These are phyloP conservation scores for Colletotrichum sp. DNA, from an alignment of 2,329 filamentous ascomycete genomes.

Conservation along the genomic window DNA sequence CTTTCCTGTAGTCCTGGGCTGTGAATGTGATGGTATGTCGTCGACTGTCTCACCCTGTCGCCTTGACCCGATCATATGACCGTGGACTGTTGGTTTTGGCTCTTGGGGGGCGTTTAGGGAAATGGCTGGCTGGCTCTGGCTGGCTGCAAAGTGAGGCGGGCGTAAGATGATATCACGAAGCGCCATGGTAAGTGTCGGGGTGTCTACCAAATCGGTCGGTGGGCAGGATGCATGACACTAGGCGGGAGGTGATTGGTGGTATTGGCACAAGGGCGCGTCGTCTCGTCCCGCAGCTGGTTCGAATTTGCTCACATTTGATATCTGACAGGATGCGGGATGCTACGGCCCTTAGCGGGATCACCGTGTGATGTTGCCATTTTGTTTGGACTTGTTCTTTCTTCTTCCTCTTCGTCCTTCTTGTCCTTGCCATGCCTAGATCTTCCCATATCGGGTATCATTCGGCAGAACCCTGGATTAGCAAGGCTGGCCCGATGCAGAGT, in stretches of 20 bases:
- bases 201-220: neutral
- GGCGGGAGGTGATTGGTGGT: conserved; percentile 13
- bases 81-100: neutral
- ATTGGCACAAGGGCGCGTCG: neutral
- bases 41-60: conserved; percentile 8
- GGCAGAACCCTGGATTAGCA: neutral
- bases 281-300: neutral
- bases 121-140: neutral
- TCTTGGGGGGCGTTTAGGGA: neutral
- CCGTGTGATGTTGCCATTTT: neutral
- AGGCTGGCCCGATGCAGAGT: neutral
- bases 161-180: conserved; percentile 19
- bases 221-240: conserved; percentile 15
- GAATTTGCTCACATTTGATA: conserved; percentile 4
- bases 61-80: conserved; percentile 2
- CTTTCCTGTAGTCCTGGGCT: neutral
- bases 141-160: conserved; percentile 3
- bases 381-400: neutral
- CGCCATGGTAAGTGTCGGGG: neutral
- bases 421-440: neutral
- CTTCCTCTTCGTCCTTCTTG: neutral
- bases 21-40: neutral
- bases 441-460: neutral
- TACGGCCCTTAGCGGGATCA: conserved; percentile 6
- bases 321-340: conserved; percentile 10